Evolutionary conservation across 164 flowering plant genomes (phyloP).

Genomic region (Kalanchoe fedtschenkoi): DNA sequence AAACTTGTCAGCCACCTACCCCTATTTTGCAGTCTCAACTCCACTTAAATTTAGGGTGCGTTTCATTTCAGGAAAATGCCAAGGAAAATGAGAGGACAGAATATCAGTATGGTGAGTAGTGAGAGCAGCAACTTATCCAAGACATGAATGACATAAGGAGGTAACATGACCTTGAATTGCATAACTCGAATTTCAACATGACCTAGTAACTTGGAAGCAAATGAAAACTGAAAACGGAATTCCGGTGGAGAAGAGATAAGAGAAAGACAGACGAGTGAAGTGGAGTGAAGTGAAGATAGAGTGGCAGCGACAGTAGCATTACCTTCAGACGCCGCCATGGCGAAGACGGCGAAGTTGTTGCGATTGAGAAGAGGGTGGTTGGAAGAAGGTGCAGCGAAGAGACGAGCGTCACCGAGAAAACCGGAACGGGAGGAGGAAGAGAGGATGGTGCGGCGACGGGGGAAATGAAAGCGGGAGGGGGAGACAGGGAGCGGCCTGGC

Average conservation of each 20-base stretch:
- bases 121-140: too few relatives aligned
- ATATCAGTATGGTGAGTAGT: too few relatives aligned
- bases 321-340: constrained; percentile 50
- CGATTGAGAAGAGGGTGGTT: constrained; percentile 12
- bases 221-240: too few relatives aligned
- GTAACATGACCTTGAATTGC: too few relatives aligned
- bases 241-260: too few relatives aligned
- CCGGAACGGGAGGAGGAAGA: constrained; percentile 24
- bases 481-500: constrained; percentile 19
- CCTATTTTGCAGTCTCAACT: background rate
- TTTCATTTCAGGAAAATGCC: too few relatives aligned
- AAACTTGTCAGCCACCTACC: background rate
- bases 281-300: background rate
- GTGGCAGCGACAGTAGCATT: constrained; percentile 3
- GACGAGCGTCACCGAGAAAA: constrained; percentile 22
- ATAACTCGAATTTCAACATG: too few relatives aligned
- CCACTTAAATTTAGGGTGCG: too few relatives aligned
- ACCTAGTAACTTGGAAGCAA: too few relatives aligned
- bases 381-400: constrained; percentile 6
- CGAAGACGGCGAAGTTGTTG: constrained; percentile 35
- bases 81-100: too few relatives aligned
- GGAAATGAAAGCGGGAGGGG: constrained; percentile 16
- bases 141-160: too few relatives aligned
- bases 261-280: background rate
- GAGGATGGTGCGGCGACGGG: constrained; percentile 17